These are phyloP conservation scores for Toxicodendron radicans DNA, from an alignment of 345 rosid species.

Conservation along the genomic window DNA sequence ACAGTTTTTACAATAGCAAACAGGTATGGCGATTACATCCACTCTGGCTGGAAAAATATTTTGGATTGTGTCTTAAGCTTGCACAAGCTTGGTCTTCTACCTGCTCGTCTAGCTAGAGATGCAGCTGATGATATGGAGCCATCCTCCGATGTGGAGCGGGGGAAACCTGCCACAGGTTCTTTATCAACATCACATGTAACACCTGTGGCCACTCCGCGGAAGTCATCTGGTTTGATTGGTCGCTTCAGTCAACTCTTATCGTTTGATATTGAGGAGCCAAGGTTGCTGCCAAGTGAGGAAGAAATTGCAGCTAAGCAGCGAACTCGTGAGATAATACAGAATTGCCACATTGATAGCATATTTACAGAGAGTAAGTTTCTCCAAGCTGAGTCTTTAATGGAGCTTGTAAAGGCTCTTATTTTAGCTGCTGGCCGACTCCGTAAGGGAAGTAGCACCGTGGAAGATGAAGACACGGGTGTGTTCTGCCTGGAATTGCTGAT, in stretches of 20 bases:
- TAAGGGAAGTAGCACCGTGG: slow-evolving; percentile 28
- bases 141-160: slow-evolving; percentile 42
- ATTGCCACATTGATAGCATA: slow-evolving; percentile 60
- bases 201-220: slow-evolving; percentile 36
- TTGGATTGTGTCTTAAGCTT: slow-evolving; percentile 61
- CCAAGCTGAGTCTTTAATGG: slow-evolving; percentile 64
- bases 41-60: slow-evolving; percentile 59
- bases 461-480: slow-evolving; percentile 55
- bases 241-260: slow-evolving; percentile 69
- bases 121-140: slow-evolving; percentile 54
- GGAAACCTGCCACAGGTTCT: slow-evolving; percentile 34
- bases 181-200: slow-evolving; percentile 31
- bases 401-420: slow-evolving; percentile 59
- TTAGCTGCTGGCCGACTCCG: slow-evolving; percentile 40
- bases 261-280: slow-evolving; percentile 69
- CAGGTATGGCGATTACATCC: slow-evolving; percentile 65
- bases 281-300: slow-evolving; percentile 51
- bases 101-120: slow-evolving; percentile 54
- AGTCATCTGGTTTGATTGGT: slow-evolving; percentile 62
- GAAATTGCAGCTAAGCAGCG: slow-evolving; percentile 54
- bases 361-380: slow-evolving; percentile 78
- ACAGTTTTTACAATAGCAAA: slow-evolving; percentile 68
- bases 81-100: slow-evolving; percentile 68
- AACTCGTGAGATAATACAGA: slow-evolving; percentile 53
- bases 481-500: slow-evolving; percentile 72